Conservation (phyloP, 352 stramenopile genomes). For the Plasmopara halstedii region DNA sequence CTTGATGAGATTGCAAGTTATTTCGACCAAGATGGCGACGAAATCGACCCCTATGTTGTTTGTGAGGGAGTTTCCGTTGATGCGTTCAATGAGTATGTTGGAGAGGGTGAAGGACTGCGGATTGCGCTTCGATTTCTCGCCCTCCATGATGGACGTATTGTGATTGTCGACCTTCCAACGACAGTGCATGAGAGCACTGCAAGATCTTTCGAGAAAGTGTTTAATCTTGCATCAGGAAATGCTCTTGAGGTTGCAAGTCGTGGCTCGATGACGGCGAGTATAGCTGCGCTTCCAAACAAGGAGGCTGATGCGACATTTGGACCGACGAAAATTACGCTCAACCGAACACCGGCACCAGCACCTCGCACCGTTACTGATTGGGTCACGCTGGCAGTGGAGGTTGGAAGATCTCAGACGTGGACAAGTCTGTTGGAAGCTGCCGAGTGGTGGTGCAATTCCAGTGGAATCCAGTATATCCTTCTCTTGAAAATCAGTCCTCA, state of each 20-base stretch:
- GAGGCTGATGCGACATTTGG: neutral
- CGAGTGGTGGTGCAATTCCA: conserved; percentile 4
- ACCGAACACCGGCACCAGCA: conserved; percentile 2
- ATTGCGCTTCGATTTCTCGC: neutral
- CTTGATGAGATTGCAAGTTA: neutral
- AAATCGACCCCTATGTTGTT: conserved; percentile 3
- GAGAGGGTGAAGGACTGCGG: neutral
- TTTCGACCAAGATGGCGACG: neutral
- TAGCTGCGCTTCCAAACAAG: neutral
- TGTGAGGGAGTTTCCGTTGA: neutral
- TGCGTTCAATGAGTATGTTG: conserved; percentile 1
- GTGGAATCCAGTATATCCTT: conserved; percentile 10
- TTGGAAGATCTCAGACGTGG: neutral
- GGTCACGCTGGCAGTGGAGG: conserved; percentile 1
- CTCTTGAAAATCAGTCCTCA: conserved; percentile 7
- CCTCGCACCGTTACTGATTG: conserved; percentile 4
- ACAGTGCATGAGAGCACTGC: neutral
- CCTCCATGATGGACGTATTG: neutral
- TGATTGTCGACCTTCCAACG: conserved; percentile 1
- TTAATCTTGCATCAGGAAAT: neutral
- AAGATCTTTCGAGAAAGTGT: neutral
- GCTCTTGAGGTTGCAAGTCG: neutral
- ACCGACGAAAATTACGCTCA: neutral
- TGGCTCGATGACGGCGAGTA: neutral
- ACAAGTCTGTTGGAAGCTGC: neutral